Evolutionary conservation across 768 basidiomycete genomes (phyloP), one percentile per base, ranked within the genome.

Genomic region (Vararia minispora): DNA sequence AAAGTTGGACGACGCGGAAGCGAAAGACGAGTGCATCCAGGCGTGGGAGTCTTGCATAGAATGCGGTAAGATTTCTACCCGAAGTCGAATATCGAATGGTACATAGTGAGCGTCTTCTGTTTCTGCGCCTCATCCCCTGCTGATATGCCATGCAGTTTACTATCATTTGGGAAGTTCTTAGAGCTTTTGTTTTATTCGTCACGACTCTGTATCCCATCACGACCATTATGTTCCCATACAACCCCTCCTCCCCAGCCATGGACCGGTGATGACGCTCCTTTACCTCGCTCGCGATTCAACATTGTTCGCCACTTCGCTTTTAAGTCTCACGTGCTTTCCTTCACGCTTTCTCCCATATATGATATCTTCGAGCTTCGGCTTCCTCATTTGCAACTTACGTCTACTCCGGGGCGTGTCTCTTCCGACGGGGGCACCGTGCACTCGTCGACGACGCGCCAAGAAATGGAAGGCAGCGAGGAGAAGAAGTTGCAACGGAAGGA

Each of bases 331-430:
- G 46, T 42, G 2, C 56, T 81, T 2, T 61, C 70, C 0, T 63
- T 81, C 37, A 51, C 67, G 0, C 46, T 75, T 3, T 63, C 68
- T 1, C 43, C 55, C 1, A 55, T 73, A 7, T 65, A 71, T 8
- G 72, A 79, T 44, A 57, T 83, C 5, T 81, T 71, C 46, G 77
- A 85, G 46, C 51, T 82, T 6, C 62, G 65, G 3, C 65, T 76
- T 1, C 81, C 81, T 3, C 52, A 72, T 31, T 48, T 81, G 37
- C 79, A 82, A 52, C 69, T 81, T 23, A 53, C 58, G 25, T n/a
- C n/a, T n/a, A n/a, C n/a, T n/a, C n/a, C n/a, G n/a, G n/a, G n/a
- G n/a, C n/a, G n/a, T n/a, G n/a, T n/a, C n/a, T 21, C 46, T 3
- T 20, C 26, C 9, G 50, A 50, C 1, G 16, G 13, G 37, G 52